These are phyloP conservation scores for Psidium guajava DNA, from an alignment of 345 rosid species.

Conservation along the genomic window DNA sequence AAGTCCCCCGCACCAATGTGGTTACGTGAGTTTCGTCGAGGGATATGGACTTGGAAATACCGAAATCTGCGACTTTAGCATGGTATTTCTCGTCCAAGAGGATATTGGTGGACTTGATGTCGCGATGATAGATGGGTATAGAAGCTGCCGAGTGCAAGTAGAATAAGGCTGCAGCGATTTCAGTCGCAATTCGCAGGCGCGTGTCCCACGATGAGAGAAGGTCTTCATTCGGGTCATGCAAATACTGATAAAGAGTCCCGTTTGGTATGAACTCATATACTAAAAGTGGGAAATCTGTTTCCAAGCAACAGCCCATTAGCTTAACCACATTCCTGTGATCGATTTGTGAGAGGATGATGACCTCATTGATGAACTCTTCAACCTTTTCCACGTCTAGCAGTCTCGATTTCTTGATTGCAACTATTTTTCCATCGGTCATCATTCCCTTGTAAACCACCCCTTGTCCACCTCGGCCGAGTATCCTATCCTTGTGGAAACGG, in stretches of 20 bases:
- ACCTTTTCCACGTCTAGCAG: neutral
- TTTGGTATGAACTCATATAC: slow-evolving; percentile 2
- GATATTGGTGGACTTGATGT: neutral
- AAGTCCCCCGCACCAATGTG: neutral
- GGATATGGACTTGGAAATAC: neutral
- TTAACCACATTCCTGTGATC: neutral
- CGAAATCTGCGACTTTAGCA: neutral
- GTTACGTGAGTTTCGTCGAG: neutral
- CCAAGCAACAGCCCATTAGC: neutral
- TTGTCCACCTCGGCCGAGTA: neutral
- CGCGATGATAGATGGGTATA: neutral
- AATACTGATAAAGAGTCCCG: neutral
- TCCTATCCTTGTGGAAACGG: too few relatives aligned
- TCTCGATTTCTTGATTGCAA: neutral
- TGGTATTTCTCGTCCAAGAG: neutral
- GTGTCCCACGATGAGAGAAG: neutral
- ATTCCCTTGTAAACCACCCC: neutral
- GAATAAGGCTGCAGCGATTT: neutral
- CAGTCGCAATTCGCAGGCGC: neutral
- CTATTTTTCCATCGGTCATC: neutral
- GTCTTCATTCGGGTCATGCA: neutral
- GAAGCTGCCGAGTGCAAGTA: slow-evolving; percentile 5
- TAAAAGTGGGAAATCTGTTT: neutral
- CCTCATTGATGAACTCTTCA: neutral
- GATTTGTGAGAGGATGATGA: neutral